phyloP scores from a whole-genome alignment of 2,329 filamentous ascomycete genomes.

The Penicillium sp. region DNA sequence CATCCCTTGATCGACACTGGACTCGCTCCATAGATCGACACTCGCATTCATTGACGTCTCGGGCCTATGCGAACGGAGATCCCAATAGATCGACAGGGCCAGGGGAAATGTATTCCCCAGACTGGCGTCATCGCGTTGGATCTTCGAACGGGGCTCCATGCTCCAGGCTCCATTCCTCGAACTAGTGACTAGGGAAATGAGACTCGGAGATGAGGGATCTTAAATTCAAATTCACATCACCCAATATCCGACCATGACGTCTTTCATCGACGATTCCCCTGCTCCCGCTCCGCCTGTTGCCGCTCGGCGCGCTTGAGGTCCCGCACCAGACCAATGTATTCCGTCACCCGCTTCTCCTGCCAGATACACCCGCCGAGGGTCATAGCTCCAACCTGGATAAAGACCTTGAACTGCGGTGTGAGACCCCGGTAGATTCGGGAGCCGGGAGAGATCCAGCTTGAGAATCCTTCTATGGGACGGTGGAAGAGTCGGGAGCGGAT shows the following conservation, averaged over 20 bases:
- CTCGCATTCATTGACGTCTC: slow-evolving; percentile 3
- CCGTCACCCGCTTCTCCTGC: slow-evolving; percentile 48
- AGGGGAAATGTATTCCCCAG: slow-evolving; percentile 5
- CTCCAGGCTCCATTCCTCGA: background rate
- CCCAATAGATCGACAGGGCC: slow-evolving; percentile 16
- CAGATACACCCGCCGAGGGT: slow-evolving; percentile 52
- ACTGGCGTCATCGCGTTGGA: slow-evolving; percentile 3
- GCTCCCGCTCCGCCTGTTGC: slow-evolving; percentile 32
- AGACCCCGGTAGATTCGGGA: slow-evolving; percentile 49
- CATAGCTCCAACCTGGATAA: slow-evolving; percentile 50
- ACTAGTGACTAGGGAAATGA: background rate
- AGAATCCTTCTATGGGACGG: slow-evolving; percentile 51
- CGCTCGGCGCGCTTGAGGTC: slow-evolving; percentile 44
- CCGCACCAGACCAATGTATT: slow-evolving; percentile 48
- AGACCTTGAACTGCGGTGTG: slow-evolving; percentile 53
- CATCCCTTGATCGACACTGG: slow-evolving; percentile 14
- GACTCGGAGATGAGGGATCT: background rate
- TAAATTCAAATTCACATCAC: background rate
- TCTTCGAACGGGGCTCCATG: background rate
- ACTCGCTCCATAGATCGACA: slow-evolving; percentile 3
- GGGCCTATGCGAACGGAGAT: slow-evolving; percentile 17
- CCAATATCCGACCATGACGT: background rate
- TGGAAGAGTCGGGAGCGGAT: slow-evolving; percentile 37
- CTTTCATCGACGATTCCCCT: slow-evolving; percentile 13
- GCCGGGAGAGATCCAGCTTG: slow-evolving; percentile 46